phyloP scores from a whole-genome alignment of 345 rosid genomes.

The Camelina hispida region DNA sequence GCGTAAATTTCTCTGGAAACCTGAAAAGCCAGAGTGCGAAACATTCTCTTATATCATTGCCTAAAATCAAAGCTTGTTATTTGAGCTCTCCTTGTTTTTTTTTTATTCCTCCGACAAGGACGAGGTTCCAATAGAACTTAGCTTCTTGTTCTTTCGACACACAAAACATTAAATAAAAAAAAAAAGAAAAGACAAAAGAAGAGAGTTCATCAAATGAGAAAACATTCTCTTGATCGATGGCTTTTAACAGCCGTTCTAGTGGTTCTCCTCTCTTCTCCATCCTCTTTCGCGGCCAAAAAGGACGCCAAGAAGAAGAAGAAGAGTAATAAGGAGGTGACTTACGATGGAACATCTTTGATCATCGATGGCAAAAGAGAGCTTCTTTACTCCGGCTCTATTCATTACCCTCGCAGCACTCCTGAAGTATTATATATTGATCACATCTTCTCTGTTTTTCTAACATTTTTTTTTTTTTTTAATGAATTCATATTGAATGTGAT shows the following conservation, averaged over 20 bases:
- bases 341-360: constrained; percentile 41
- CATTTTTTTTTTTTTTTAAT: not conserved
- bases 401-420: constrained; percentile 44
- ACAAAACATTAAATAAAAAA: not conserved
- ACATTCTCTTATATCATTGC: constrained; percentile 43
- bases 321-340: constrained; percentile 27
- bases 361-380: constrained; percentile 42
- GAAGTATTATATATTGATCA: constrained; percentile 22
- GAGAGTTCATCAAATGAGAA: constrained; percentile 34
- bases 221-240: constrained; percentile 43
- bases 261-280: constrained; percentile 35
- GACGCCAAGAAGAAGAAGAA: constrained; percentile 25
- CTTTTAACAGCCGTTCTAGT: constrained; percentile 34
- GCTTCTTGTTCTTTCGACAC: constrained; percentile 37
- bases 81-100: constrained; percentile 45
- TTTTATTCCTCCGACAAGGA: constrained; percentile 45
- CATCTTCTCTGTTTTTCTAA: not conserved
- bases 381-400: constrained; percentile 44
- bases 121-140: constrained; percentile 43
- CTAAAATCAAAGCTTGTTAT: constrained; percentile 22
- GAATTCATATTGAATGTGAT: not conserved
- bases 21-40: constrained; percentile 24
- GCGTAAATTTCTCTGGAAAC: constrained; percentile 43
- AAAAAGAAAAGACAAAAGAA: not conserved
- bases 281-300: constrained; percentile 24